These are phyloP conservation scores for Daldinia concentrica DNA, from an alignment of 495 filamentous ascomycete genomes.

Conservation along the genomic window DNA sequence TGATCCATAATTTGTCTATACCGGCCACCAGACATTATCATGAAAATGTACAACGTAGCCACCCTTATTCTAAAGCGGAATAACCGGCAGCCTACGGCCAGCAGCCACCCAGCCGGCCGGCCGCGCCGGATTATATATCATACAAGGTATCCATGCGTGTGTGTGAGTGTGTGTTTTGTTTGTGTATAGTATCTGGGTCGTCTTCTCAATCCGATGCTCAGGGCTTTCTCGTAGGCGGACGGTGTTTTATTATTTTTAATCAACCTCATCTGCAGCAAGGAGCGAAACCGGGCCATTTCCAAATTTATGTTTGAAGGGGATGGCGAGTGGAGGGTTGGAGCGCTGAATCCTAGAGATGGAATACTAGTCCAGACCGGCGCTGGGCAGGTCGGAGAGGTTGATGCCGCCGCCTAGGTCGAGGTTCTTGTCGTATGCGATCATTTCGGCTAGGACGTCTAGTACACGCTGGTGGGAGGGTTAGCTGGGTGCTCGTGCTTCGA, in stretches of 20 bases:
- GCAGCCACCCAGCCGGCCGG: slow-evolving; percentile 7
- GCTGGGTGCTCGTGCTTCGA: not conserved
- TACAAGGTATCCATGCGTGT: slow-evolving; percentile 28
- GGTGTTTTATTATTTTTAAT: not conserved
- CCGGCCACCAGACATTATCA: slow-evolving; percentile 32
- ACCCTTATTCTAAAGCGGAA: slow-evolving; percentile 28
- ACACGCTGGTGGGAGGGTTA: slow-evolving; percentile 68
- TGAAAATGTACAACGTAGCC: slow-evolving; percentile 34
- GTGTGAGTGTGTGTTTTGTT: not conserved
- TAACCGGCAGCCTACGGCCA: slow-evolving; percentile 21
- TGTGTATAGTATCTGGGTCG: slow-evolving; percentile 1
- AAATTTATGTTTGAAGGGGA: no score
- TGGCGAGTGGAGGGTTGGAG: not conserved
- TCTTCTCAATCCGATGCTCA: not conserved
- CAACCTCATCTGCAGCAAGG: not conserved
- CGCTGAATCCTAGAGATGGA: not conserved
- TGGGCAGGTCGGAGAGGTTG: slow-evolving; percentile 50
- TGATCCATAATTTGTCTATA: slow-evolving; percentile 48
- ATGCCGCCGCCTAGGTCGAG: slow-evolving; percentile 64
- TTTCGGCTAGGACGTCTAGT: slow-evolving; percentile 93
- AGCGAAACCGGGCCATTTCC: not conserved
- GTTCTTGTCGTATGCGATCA: slow-evolving; percentile 88
- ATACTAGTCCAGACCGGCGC: slow-evolving; percentile 56
- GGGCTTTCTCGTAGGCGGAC: slow-evolving; percentile 3
- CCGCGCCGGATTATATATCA: slow-evolving; percentile 25